Percentiles rank a stretch among this genome's conserved stretches.
Conservation (phyloP, 441 rosid genomes). For the Euphorbia schlechtendalii region DNA sequence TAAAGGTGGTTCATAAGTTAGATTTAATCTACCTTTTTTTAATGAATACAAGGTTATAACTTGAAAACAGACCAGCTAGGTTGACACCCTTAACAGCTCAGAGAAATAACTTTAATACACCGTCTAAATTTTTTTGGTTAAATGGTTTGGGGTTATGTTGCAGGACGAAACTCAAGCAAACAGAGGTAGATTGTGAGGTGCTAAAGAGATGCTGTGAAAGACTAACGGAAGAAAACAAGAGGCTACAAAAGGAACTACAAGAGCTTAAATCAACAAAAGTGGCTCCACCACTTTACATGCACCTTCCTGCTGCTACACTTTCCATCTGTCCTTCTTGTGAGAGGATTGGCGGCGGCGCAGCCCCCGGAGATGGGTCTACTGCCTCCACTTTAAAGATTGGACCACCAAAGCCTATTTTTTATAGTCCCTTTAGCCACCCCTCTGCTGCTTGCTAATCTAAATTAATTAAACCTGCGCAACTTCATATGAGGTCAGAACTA, state of each 20-base stretch:
- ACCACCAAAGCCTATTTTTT: constrained; percentile 23
- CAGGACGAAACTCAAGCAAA: constrained; percentile 96
- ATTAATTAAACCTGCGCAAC: background rate
- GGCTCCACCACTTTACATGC: constrained; percentile 29
- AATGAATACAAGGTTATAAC: no score
- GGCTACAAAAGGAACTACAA: constrained; percentile 67
- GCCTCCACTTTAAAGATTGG: constrained; percentile 17
- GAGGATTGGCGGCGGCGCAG: constrained; percentile 27
- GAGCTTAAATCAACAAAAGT: constrained; percentile 60
- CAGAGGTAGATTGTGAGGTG: constrained; percentile 72
- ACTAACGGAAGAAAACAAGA: constrained; percentile 66
- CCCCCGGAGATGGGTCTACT: constrained; percentile 17
- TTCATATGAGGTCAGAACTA: constrained; percentile 8
- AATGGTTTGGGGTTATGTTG: background rate
- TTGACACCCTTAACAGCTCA: no score
- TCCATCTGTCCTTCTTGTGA: constrained; percentile 63
- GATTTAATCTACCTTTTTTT: no score
- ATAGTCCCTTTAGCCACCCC: constrained; percentile 25
- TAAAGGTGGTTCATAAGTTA: background rate
- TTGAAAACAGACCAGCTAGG: no score
- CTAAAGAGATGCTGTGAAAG: constrained; percentile 73
- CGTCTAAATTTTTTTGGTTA: background rate
- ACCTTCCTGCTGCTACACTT: constrained; percentile 48
- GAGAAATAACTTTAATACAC: no score
- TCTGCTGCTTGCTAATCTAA: constrained; percentile 34